These are phyloP conservation scores for Russula brevipes DNA, from an alignment of 768 basidiomycete species.

Conservation along the genomic window DNA sequence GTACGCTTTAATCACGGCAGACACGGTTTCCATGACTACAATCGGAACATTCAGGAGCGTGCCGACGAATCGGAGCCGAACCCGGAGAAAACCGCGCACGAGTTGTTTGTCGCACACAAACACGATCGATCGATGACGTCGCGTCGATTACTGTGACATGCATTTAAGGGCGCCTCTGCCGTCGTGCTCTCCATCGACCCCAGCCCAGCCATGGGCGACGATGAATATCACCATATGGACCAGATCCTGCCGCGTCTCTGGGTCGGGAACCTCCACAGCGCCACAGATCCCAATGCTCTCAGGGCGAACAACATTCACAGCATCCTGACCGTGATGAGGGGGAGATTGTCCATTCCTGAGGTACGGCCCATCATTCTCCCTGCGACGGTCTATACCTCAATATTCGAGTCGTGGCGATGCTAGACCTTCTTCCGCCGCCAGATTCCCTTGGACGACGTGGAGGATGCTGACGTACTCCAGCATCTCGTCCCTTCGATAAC, in stretches of 20 bases:
- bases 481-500: constrained; percentile 76
- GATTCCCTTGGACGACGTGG: constrained; percentile 70
- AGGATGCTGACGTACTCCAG: constrained; percentile 70
- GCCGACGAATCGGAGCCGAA: background rate
- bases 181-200: background rate
- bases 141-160: background rate
- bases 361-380: constrained; percentile 34
- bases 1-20: constrained; percentile 7
- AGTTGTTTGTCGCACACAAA: constrained; percentile 14
- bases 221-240: constrained; percentile 48
- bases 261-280: constrained; percentile 77
- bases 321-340: constrained; percentile 68
- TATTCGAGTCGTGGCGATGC: background rate
- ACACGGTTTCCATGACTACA: constrained; percentile 6
- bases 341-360: constrained; percentile 58
- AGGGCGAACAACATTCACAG: constrained; percentile 70
- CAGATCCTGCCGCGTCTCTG: constrained; percentile 75
- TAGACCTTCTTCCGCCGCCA: constrained; percentile 80
- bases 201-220: constrained; percentile 11
- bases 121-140: constrained; percentile 2
- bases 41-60: background rate
- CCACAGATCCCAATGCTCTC: constrained; percentile 55
- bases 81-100: background rate
- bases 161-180: background rate
- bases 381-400: background rate